Percentiles rank a stretch among this genome's conserved stretches.
phyloP scores from a whole-genome alignment of 108 stramenopile genomes.

The Chaetoceros tenuissimus region DNA sequence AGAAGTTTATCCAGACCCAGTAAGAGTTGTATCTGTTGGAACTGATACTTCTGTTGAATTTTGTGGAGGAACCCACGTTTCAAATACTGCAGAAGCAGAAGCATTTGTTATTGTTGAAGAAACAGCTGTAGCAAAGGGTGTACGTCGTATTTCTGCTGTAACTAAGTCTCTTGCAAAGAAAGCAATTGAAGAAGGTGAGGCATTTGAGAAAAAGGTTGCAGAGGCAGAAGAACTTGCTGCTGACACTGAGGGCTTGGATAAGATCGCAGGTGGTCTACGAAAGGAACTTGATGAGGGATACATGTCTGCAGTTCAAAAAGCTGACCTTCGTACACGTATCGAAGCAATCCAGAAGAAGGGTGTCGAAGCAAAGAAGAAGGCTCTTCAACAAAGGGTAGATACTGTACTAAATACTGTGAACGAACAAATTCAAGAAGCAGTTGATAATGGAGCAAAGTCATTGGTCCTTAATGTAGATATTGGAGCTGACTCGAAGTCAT shows the following conservation, averaged over 20 bases:
- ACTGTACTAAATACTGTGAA: conserved; percentile 47
- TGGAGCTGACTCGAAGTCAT: conserved; percentile 90
- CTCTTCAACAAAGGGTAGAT: conserved; percentile 61
- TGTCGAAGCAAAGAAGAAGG: conserved; percentile 72
- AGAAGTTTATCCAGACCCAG: conserved; percentile 98
- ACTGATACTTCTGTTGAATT: conserved; percentile 81
- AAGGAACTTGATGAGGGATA: conserved; percentile 70
- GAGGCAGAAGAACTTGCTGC: conserved; percentile 40
- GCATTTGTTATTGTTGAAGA: conserved; percentile 75
- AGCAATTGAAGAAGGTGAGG: conserved; percentile 55
- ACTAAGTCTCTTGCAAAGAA: conserved; percentile 51
- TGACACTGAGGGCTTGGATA: conserved; percentile 54
- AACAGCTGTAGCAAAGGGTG: conserved; percentile 80
- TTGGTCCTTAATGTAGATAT: conserved; percentile 79
- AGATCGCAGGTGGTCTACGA: conserved; percentile 68
- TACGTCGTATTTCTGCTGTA: conserved; percentile 72
- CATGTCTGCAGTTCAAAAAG: conserved; percentile 75
- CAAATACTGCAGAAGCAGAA: conserved; percentile 75
- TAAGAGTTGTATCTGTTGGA: conserved; percentile 89
- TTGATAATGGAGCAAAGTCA: conserved; percentile 20
- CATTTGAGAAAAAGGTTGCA: conserved; percentile 37
- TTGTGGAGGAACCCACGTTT: conserved; percentile 81
- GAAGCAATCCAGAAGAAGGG: conserved; percentile 80
- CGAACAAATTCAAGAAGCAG: conserved; percentile 37
- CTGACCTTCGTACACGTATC: conserved; percentile 62